Base-by-base conservation (phyloP, 805 yeast species). In the Kodamaea laetipori region DNA sequence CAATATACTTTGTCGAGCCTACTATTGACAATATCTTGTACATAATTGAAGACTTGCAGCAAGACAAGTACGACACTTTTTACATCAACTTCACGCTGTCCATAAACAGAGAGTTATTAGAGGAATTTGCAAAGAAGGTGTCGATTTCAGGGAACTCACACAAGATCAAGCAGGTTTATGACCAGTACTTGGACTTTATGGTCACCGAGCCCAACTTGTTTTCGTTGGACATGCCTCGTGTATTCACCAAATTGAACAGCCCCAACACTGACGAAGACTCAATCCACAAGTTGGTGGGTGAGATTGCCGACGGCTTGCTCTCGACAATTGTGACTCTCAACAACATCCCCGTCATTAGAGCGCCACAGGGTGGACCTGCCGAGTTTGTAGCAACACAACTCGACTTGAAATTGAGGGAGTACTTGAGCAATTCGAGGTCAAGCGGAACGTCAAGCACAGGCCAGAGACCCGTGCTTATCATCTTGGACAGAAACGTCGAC, bases 171-270 rank as follows among this genome's bases (percentile, higher is more conserved):
- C 98, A 92, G 63, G 95, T 94, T 4, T 94, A 73, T 64, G 99
- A 94, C 64, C 99, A 94, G 65, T 94, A 90, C 64, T 71, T 92
- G 49, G 90, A 92, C 65, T 94, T 88, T 59, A 73, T 89, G 7
- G 97, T 92, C 16, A 86, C 97, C 1, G 99, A 94, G 61, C 95
- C 96, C 16, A 86, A 88, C 57, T 70, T 94, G 30, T 94, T 90
- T 61, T 83, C 92, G 10, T 70, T 94, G 43, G 95, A 88, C 44
- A 57, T 84, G 45, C 73, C 78, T 1, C 64, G 76, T 19, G 79
- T 85, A 3, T 94, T 87, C 65, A 76, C 83, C 6, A 66, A 73
- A 35, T 76, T 94, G 60, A 86, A 87, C 57, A 76, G 73, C 53
- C 90, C 95, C 1, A 64, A 71, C 43, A 80, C 90, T 3, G 71